Evolutionary conservation across 179 eudicot species (phyloP).

Genomic region (Gypsophila paniculata): DNA sequence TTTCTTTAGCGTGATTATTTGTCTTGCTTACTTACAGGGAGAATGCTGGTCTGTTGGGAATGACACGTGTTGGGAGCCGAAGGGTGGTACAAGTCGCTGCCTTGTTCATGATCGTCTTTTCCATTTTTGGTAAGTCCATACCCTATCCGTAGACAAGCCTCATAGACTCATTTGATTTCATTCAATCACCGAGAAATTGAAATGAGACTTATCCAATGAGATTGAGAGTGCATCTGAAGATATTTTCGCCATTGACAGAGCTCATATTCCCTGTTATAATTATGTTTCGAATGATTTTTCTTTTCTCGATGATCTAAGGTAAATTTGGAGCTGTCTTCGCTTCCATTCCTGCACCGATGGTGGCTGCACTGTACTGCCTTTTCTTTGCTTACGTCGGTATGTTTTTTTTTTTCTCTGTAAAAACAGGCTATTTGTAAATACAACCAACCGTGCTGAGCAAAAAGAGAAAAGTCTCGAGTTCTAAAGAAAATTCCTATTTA

Average conservation of each 20-base stretch:
- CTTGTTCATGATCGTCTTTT: constrained; percentile 48
- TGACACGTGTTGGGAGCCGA: constrained; percentile 54
- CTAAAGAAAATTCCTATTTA: background rate
- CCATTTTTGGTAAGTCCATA: constrained; percentile 35
- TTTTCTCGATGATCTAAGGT: constrained; percentile 24
- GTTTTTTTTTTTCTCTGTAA: background rate
- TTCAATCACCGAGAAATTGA: too few relatives aligned
- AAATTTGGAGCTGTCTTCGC: constrained; percentile 52
- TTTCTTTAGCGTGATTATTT: background rate
- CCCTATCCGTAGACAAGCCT: too few relatives aligned
- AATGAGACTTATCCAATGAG: too few relatives aligned
- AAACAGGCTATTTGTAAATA: background rate
- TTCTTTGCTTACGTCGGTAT: constrained; percentile 53
- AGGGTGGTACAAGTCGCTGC: constrained; percentile 50
- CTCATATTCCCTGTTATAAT: background rate
- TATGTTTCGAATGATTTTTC: too few relatives aligned
- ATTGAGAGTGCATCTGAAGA: background rate
- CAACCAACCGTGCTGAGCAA: too few relatives aligned
- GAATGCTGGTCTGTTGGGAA: constrained; percentile 47
- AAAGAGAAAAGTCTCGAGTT: background rate
- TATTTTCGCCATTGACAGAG: background rate
- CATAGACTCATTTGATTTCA: too few relatives aligned
- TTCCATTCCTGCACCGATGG: constrained; percentile 52
- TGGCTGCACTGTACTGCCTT: constrained; percentile 51
- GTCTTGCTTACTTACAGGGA: constrained; percentile 27